These are phyloP conservation scores for Boehmeria nivea DNA, from an alignment of 306 rosid species.

Conservation along the genomic window DNA sequence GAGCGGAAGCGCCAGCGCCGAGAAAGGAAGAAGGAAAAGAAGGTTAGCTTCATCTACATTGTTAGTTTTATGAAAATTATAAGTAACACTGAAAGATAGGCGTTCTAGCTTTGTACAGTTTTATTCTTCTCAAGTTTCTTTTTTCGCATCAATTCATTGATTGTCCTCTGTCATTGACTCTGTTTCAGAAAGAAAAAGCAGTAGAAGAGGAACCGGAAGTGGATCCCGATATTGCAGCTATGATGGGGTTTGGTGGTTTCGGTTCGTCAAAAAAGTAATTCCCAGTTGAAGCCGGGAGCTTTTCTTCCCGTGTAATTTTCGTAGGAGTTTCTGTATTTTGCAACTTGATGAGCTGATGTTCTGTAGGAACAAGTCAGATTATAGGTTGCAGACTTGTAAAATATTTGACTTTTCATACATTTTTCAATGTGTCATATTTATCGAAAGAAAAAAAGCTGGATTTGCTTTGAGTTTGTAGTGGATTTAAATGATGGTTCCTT, in stretches of 20 bases:
- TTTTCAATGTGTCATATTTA: no score
- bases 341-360: not conserved
- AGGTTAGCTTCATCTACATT: conserved; percentile 45
- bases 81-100: not conserved
- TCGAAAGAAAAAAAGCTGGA: no score
- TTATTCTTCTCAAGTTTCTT: not conserved
- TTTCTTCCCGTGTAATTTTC: conserved; percentile 2
- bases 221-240: conserved; percentile 87
- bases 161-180: not conserved
- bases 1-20: conserved; percentile 82
- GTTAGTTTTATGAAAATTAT: conserved; percentile 5
- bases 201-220: conserved; percentile 72
- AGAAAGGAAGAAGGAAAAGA: conserved; percentile 90
- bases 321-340: not conserved
- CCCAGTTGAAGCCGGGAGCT: not conserved
- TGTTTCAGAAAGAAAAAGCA: conserved; percentile 68
- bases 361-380: conserved; percentile 24
- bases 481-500: no score
- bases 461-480: no score
- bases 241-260: conserved; percentile 99
- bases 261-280: conserved; percentile 68
- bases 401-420: no score
- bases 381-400: not conserved
- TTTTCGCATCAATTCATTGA: not conserved
- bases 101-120: not conserved